Evolutionary conservation across 1,284 basidiomycete species (phyloP).

Genomic region (Ceratobasidium sp.): DNA sequence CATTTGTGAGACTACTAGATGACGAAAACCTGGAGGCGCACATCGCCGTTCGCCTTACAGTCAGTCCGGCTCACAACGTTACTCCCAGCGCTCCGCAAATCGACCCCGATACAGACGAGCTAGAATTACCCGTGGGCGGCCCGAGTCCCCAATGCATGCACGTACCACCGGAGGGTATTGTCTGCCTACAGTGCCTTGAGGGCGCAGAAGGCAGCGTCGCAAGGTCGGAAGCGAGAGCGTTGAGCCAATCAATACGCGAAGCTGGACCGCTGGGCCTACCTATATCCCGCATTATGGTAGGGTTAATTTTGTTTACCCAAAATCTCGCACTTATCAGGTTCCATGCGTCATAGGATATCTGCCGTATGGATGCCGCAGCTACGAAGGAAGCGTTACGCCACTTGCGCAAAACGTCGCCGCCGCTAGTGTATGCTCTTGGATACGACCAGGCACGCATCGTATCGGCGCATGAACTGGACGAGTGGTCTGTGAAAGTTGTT

Average conservation of each 20-base stretch:
- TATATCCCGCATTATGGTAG: constrained; percentile 51
- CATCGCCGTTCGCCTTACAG: constrained; percentile 65
- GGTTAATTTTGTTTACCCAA: constrained; percentile 59
- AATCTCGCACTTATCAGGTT: not conserved
- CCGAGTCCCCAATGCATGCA: constrained; percentile 45
- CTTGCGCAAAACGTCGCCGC: constrained; percentile 55
- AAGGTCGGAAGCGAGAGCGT: not conserved
- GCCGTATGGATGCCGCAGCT: no score
- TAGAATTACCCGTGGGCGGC: constrained; percentile 27
- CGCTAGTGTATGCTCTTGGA: constrained; percentile 74
- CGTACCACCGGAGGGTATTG: not conserved
- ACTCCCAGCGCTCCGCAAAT: constrained; percentile 29
- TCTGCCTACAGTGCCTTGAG: constrained; percentile 9
- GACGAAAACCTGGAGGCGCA: constrained; percentile 82
- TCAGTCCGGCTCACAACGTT: constrained; percentile 56
- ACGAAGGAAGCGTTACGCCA: not conserved
- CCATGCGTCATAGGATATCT: no score
- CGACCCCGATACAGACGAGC: not conserved
- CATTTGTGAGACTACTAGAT: constrained; percentile 62
- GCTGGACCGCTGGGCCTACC: not conserved
- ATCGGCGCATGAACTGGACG: constrained; percentile 62
- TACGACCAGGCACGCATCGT: constrained; percentile 69
- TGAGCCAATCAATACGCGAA: not conserved
- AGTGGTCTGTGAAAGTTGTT: constrained; percentile 68
- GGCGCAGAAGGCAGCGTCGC: not conserved